phyloP scores from a whole-genome alignment of 2,329 filamentous ascomycete species.

The Sclerotinia glacialis region DNA sequence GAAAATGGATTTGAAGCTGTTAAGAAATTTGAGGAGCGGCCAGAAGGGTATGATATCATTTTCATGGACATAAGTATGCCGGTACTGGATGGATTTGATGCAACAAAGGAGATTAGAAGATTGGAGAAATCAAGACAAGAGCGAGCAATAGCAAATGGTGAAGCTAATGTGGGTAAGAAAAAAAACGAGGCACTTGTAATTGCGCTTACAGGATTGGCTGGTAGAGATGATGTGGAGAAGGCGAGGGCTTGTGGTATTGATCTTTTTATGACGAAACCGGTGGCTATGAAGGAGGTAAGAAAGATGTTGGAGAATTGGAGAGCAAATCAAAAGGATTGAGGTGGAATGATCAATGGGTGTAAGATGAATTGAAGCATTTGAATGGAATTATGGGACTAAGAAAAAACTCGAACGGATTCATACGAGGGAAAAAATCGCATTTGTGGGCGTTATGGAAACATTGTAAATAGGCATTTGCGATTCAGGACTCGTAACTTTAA shows the following conservation, averaged over 20 bases:
- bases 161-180: conserved; percentile 26
- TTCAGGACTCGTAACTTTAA: background rate
- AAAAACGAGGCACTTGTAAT: conserved; percentile 40
- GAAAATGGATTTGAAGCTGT: conserved; percentile 50
- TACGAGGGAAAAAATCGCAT: background rate
- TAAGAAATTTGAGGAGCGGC: conserved; percentile 41
- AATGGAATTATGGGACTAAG: background rate
- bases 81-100: conserved; percentile 51
- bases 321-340: conserved; percentile 34
- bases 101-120: conserved; percentile 46
- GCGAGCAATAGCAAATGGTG: conserved; percentile 24
- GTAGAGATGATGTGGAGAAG: conserved; percentile 40
- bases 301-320: conserved; percentile 42
- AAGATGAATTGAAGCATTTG: background rate
- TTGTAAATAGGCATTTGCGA: background rate
- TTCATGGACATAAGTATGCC: conserved; percentile 55
- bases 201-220: conserved; percentile 42
- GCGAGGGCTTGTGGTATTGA: conserved; percentile 41
- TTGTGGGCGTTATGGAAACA: conserved; percentile 2
- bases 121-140: conserved; percentile 45
- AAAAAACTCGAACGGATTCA: background rate
- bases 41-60: conserved; percentile 45
- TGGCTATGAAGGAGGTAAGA: conserved; percentile 43
- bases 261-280: conserved; percentile 44
- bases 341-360: background rate